Evolutionary conservation across 139 green algal genomes (phyloP).

Genomic region (Chlorella sp.): DNA sequence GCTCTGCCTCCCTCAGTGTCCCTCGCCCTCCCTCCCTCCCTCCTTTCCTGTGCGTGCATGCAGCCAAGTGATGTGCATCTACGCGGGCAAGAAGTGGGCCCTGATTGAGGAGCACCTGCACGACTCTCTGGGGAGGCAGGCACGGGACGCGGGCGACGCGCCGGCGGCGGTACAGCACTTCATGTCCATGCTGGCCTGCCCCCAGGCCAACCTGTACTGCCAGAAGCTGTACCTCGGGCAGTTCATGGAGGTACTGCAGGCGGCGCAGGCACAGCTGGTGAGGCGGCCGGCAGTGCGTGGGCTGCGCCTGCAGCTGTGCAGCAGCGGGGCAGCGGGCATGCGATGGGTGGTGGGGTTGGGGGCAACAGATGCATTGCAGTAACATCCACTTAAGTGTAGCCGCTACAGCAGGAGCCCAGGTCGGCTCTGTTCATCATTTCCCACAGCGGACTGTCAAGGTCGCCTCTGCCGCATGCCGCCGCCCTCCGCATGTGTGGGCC

Average conservation of each 20-base stretch:
- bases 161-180: constrained; percentile 71
- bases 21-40: background rate
- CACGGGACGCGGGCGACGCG: constrained; percentile 57
- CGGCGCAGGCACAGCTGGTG: constrained; percentile 32
- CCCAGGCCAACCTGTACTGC: constrained; percentile 50
- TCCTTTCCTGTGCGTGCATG: background rate
- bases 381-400: no score
- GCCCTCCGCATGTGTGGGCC: no score
- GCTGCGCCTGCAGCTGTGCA: background rate
- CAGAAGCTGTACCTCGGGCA: constrained; percentile 81
- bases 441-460: no score
- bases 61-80: constrained; percentile 77
- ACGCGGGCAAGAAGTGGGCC: constrained; percentile 72
- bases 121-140: constrained; percentile 80
- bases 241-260: constrained; percentile 66
- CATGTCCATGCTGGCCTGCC: constrained; percentile 67
- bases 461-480: no score
- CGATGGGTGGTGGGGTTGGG: background rate
- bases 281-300: background rate
- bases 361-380: no score
- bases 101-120: constrained; percentile 92
- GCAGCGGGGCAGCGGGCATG: background rate
- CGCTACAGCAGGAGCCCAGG: no score
- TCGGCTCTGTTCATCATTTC: no score
- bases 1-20: background rate